phyloP scores from a whole-genome alignment of 2,329 filamentous ascomycete genomes.

The Aspergillus sp. region DNA sequence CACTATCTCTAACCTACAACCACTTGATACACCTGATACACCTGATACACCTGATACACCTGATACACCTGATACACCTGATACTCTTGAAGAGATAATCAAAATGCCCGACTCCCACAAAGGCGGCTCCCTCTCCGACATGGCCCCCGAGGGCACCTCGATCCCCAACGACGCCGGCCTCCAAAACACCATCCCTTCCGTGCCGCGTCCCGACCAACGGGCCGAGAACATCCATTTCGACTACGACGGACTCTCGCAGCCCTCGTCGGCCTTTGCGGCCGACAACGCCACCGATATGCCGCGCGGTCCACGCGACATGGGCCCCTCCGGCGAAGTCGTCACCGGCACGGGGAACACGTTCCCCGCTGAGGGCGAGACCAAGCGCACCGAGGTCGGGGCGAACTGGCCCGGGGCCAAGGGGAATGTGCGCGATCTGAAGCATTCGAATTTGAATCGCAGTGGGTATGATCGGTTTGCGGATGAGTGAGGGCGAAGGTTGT shows the following conservation, averaged over 20 bases:
- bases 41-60: no score
- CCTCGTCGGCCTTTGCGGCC: slow-evolving; percentile 42
- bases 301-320: slow-evolving; percentile 34
- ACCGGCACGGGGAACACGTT: slow-evolving; percentile 42
- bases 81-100: no score
- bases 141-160: slow-evolving; percentile 37
- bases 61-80: no score
- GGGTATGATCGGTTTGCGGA: no score
- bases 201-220: slow-evolving; percentile 48
- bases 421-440: no score
- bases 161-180: slow-evolving; percentile 48
- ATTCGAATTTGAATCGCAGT: background rate
- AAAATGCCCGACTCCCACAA: slow-evolving; percentile 25
- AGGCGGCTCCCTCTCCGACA: slow-evolving; percentile 40
- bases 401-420: slow-evolving; percentile 35
- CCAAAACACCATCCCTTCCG: slow-evolving; percentile 48
- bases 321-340: slow-evolving; percentile 36
- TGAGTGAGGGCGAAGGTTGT: no score
- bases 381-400: slow-evolving; percentile 25
- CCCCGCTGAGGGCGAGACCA: slow-evolving; percentile 38
- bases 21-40: background rate
- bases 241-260: slow-evolving; percentile 35
- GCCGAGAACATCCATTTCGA: slow-evolving; percentile 31
- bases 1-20: background rate
- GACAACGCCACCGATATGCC: slow-evolving; percentile 52